Evolutionary conservation across 441 rosid genomes (phyloP), one percentile per base, ranked within the genome.

Genomic region (Erodium moschatum): DNA sequence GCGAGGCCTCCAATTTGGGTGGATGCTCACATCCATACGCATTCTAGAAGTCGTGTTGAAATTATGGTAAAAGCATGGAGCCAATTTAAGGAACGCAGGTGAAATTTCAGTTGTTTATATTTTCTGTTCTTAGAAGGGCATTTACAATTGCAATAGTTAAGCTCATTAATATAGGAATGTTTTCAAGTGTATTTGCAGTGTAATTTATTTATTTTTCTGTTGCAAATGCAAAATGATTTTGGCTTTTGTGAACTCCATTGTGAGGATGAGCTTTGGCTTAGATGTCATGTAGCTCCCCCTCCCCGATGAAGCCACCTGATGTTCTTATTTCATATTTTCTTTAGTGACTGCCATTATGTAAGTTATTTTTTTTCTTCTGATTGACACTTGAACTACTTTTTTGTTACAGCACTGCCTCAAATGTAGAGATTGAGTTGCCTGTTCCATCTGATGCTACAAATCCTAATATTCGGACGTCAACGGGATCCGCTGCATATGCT

Each of bases 51-150:
- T 76, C 92, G 99, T 64, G 82, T 95, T 65, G 99, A 91, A 83
- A 85, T 95, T 63, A 82, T 83, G 75, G 97, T 95, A 44, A 95
- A 95, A 79, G 99, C 97, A 68, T 81, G 98, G 79, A 92, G 98
- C 78, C 99, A 92, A 81, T 95, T 89, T 84, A 95, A 92, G 84
- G 99, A 95, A 80, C 96, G 97, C 44, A 94, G 99, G 99, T 91
- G 71, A 54, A 54, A 54, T 16, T 54, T 54, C 61, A 54, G 21
- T 54, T 54, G 8, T 31, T 71, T 13, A 24, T 31, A 9, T 38
- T 38, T 38, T 48, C 8, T 29, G 38, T 64, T 38, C 44, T 5
- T 62, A 24, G 27, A 24, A 24, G 2, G 27, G 27, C 27, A 24
- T 24, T 24, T 24, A 24, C 27, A 24, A 24, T 24, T 24, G 27